Conservation (phyloP, 2,329 filamentous ascomycete genomes). For the Rhynchosporium agropyri region DNA sequence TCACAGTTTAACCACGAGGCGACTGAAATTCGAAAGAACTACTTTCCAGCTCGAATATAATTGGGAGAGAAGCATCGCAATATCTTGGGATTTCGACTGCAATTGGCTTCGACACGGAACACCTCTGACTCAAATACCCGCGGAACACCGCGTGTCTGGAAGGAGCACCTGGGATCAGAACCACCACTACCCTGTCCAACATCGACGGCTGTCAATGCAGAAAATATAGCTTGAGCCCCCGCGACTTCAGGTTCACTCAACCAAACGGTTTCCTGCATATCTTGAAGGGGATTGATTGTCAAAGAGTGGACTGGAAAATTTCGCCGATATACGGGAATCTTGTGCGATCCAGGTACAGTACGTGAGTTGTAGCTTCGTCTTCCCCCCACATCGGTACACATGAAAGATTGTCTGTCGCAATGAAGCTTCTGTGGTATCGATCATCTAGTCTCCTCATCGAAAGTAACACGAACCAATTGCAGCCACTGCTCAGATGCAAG, state of each 20-base stretch:
- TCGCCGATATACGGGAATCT: slow-evolving; percentile 15
- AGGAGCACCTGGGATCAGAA: slow-evolving; percentile 27
- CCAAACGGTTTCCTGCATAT: slow-evolving; percentile 30
- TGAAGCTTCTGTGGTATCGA: slow-evolving; percentile 7
- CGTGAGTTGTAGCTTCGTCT: slow-evolving; percentile 23
- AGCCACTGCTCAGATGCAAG: slow-evolving; percentile 23
- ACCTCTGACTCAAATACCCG: slow-evolving; percentile 16
- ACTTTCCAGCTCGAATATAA: slow-evolving; percentile 17
- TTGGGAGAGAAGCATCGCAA: slow-evolving; percentile 9
- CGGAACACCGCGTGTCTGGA: neutral
- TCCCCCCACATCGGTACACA: neutral
- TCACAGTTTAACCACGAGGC: slow-evolving; percentile 3
- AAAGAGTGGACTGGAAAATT: slow-evolving; percentile 16
- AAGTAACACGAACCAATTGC: slow-evolving; percentile 21
- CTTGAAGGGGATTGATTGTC: slow-evolving; percentile 23
- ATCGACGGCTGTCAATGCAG: slow-evolving; percentile 33
- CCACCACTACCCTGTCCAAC: slow-evolving; percentile 24
- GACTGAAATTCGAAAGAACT: slow-evolving; percentile 12
- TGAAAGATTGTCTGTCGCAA: slow-evolving; percentile 10
- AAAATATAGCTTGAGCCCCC: slow-evolving; percentile 28
- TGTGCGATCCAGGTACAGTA: slow-evolving; percentile 4
- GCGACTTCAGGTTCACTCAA: slow-evolving; percentile 22
- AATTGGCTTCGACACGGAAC: slow-evolving; percentile 7
- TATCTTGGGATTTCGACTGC: neutral
- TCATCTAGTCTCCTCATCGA: slow-evolving; percentile 23